Conservation (phyloP, 257 asterid genomes). For the Solanum sitiens region DNA sequence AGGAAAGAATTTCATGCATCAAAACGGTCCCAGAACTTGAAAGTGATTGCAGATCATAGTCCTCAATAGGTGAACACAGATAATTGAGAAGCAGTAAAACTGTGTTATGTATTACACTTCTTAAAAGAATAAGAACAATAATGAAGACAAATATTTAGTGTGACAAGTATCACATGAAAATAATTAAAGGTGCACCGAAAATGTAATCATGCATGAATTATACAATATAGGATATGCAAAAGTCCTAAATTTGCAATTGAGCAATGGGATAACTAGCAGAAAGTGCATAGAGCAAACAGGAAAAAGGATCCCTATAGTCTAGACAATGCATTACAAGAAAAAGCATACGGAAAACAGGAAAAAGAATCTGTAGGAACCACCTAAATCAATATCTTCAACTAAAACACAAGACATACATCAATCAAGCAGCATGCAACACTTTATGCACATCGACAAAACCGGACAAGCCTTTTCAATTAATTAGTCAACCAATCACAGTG, state of each 20-base stretch:
- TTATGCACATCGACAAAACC: not conserved
- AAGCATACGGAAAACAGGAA: not conserved
- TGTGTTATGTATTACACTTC: not conserved
- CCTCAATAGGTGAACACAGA: not conserved
- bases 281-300: not conserved
- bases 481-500: not conserved
- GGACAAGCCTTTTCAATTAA: not conserved
- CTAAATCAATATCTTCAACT: not conserved
- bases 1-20: not conserved
- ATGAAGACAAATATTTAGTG: not conserved
- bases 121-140: not conserved
- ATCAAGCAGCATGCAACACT: not conserved
- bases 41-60: not conserved
- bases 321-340: not conserved
- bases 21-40: not conserved
- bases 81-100: not conserved
- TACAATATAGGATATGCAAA: not conserved
- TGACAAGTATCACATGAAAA: not conserved
- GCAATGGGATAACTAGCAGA: not conserved
- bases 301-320: not conserved
- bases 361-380: not conserved
- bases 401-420: not conserved
- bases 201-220: not conserved
- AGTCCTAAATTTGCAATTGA: not conserved
- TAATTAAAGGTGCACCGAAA: not conserved